Conservation (phyloP, 768 basidiomycete genomes). For the Tulasnella sp. region DNA sequence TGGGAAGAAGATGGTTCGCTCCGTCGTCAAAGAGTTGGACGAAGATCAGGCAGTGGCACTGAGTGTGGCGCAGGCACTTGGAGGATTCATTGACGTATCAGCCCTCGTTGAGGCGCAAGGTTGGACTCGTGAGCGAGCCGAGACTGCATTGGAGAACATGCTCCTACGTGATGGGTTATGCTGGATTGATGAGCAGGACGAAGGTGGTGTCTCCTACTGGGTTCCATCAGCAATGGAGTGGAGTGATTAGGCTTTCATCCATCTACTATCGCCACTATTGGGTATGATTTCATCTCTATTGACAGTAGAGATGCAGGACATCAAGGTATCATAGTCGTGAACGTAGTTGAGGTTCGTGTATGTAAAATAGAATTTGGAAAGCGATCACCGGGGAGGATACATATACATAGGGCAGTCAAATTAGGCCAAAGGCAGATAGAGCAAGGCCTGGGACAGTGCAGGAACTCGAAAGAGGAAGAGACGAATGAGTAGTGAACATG, state of each 20-base stretch:
- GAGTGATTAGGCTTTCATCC: conserved; percentile 33
- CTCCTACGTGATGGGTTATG: conserved; percentile 81
- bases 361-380: too few species aligned
- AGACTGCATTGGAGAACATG: conserved; percentile 78
- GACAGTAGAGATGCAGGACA: too few species aligned
- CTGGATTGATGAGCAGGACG: conserved; percentile 89
- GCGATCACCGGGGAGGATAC: too few species aligned
- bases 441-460: too few species aligned
- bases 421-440: too few species aligned
- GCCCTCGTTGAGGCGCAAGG: conserved; percentile 42
- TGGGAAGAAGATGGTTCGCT: conserved; percentile 68
- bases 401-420: too few species aligned
- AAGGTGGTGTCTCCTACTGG: conserved; percentile 64
- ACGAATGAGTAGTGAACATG: too few species aligned
- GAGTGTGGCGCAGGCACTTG: conserved; percentile 56
- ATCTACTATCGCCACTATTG: too few species aligned
- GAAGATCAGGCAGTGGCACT: conserved; percentile 73
- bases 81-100: conserved; percentile 59
- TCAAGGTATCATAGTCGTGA: too few species aligned
- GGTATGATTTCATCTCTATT: too few species aligned
- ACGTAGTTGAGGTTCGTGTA: too few species aligned
- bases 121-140: conserved; percentile 72
- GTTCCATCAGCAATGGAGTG: conserved; percentile 79
- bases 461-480: too few species aligned
- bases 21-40: conserved; percentile 82